Conservation (phyloP, 192 early-diverging fungal species). For the Umbelopsis sp. region DNA sequence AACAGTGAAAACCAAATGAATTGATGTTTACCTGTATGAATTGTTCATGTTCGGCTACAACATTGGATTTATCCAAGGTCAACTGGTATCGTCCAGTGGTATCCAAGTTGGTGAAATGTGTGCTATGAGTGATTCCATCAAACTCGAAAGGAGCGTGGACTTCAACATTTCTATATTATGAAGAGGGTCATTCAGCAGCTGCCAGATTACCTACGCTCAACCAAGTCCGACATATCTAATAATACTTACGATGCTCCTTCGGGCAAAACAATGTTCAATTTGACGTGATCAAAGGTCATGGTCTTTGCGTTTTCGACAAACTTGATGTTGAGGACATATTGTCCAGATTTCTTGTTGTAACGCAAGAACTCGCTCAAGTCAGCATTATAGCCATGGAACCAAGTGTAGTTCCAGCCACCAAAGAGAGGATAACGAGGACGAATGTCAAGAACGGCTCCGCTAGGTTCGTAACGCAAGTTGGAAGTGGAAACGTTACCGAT, state of each 20-base stretch:
- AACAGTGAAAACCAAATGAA: not conserved
- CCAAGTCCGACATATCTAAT: not conserved
- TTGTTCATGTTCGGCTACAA: conserved; percentile 70
- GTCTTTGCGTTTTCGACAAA: conserved; percentile 69
- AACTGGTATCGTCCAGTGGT: conserved; percentile 86
- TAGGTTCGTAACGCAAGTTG: conserved; percentile 48
- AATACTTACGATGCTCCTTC: conserved; percentile 82
- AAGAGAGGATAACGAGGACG: conserved; percentile 90
- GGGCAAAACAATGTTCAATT: conserved; percentile 81
- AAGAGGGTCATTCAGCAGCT: not conserved
- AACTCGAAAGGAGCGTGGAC: conserved; percentile 65
- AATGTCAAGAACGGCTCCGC: conserved; percentile 69
- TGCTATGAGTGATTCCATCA: conserved; percentile 52
- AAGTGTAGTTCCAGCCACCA: conserved; percentile 98
- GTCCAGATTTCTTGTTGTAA: conserved; percentile 40
- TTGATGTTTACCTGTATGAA: conserved; percentile 39
- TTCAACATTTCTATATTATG: conserved; percentile 60
- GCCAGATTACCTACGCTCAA: not conserved
- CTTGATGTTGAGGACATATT: conserved; percentile 69
- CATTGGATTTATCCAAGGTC: conserved; percentile 65
- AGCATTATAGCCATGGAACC: conserved; percentile 90
- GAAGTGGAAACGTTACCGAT: conserved; percentile 99
- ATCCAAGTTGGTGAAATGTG: conserved; percentile 85
- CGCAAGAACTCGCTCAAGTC: conserved; percentile 70
- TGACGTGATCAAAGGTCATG: conserved; percentile 64